Evolutionary conservation across 2,329 filamentous ascomycete species (phyloP).

Genomic region (Paecilomyces sp.): DNA sequence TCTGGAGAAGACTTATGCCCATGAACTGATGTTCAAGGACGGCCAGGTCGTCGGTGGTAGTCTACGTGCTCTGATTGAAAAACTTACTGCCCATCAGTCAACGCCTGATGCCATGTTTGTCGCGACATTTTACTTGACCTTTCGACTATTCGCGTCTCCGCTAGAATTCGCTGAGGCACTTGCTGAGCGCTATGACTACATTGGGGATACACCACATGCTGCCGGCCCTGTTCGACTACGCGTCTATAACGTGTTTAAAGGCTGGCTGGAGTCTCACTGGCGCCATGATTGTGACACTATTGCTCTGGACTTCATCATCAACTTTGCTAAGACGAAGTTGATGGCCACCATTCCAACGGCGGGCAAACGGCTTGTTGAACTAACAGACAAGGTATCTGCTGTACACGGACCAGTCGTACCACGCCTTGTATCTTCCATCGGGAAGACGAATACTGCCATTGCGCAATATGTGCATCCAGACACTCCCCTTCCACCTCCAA

Average conservation of each 20-base stretch:
- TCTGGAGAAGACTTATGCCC: constrained; percentile 85
- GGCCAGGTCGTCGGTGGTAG: constrained; percentile 91
- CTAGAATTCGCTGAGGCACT: constrained; percentile 69
- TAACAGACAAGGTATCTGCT: constrained; percentile 70
- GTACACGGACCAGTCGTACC: constrained; percentile 71
- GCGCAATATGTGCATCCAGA: constrained; percentile 65
- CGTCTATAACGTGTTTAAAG: constrained; percentile 95
- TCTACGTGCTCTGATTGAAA: constrained; percentile 83
- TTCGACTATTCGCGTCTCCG: constrained; percentile 84
- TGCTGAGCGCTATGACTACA: constrained; percentile 89
- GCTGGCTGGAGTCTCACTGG: constrained; percentile 97
- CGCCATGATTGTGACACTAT: constrained; percentile 69
- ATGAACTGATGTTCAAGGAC: constrained; percentile 92
- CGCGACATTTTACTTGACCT: constrained; percentile 92
- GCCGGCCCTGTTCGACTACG: constrained; percentile 76
- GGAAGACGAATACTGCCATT: constrained; percentile 74
- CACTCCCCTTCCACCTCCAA: constrained; percentile 60
- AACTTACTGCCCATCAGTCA: constrained; percentile 84
- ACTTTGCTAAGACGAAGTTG: constrained; percentile 72
- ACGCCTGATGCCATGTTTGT: constrained; percentile 90
- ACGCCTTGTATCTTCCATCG: constrained; percentile 74
- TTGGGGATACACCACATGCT: constrained; percentile 67
- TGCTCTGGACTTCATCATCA: constrained; percentile 67
- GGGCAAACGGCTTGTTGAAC: constrained; percentile 70
- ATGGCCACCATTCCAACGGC: constrained; percentile 64